Base-by-base conservation (phyloP, 2,329 filamentous ascomycete species). In the Penicillium corylophilum region DNA sequence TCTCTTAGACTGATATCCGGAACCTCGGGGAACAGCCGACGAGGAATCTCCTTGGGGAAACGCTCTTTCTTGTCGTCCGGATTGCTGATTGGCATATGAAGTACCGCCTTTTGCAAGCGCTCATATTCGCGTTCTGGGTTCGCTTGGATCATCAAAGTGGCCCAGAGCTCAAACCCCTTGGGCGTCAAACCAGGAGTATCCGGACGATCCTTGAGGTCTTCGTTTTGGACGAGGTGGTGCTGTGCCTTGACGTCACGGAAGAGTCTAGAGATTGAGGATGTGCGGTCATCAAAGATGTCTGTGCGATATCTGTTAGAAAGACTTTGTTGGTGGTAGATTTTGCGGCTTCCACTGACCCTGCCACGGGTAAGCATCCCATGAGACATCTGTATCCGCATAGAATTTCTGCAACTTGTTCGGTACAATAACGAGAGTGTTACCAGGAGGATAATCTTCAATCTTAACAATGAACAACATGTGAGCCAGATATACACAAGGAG, bases 31-130 rank as follows among this genome's bases (percentile, higher is more conserved):
- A 95, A 82, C 3, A 94, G 77, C 46, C 87, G 80, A 36, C 90
- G 79, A 1, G 89, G 86, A 2, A 95, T 79, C 60, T 91, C 86
- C 57, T 89, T 90, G 0, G 90, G 91, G 48, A 95, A 86, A 2
- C 88, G 79, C 69, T 92, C 88, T 10, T 81, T 83, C 56, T 79
- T 82, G 43, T 87, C 81, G 40, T 85, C 79, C 0, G 84, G 78
- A 48, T 86, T 83, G 62, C 69, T 84, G 61, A 95, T 87, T 0
- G 89, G 87, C 70, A 92, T 82, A 40, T 86, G 80, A 3, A 83
- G 70, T 3, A 92, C 82, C 20, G 90, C 82, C 51, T 81, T 84
- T 39, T 83, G 78, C 4, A 96, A 76, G 9, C 91, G 83, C 38
- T 81, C 79, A 51, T 84, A 86, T 69, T 95, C 90, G 42, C 83